phyloP scores from a whole-genome alignment of 1,284 basidiomycete genomes.

The Athelia psychrophila region DNA sequence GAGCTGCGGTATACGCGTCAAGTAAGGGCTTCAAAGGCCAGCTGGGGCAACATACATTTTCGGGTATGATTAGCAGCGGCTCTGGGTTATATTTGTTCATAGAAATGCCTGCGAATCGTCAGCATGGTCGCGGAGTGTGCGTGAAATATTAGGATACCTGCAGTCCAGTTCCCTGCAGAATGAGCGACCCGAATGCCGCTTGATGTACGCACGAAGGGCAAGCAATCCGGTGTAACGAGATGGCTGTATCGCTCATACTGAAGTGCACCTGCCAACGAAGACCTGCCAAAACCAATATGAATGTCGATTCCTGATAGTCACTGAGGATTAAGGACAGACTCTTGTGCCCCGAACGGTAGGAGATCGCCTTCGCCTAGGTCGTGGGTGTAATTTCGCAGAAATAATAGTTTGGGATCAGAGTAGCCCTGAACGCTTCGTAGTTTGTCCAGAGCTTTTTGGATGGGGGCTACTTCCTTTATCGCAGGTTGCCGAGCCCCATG shows the following conservation, averaged over 20 bases:
- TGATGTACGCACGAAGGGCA: slow-evolving; percentile 70
- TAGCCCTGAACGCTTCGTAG: slow-evolving; percentile 43
- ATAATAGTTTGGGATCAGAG: slow-evolving; percentile 49
- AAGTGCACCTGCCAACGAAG: slow-evolving; percentile 44
- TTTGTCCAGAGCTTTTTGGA: slow-evolving; percentile 51
- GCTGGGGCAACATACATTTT: slow-evolving; percentile 21
- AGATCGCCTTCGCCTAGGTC: slow-evolving; percentile 57
- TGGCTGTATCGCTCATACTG: slow-evolving; percentile 50
- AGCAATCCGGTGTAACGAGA: slow-evolving; percentile 38
- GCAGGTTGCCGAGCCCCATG: slow-evolving; percentile 86
- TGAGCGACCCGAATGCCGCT: slow-evolving; percentile 60
- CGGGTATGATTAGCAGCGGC: slow-evolving; percentile 53
- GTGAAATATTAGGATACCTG: slow-evolving; percentile 37
- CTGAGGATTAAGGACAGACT: slow-evolving; percentile 50
- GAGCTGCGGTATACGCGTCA: slow-evolving; percentile 25
- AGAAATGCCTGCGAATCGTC: slow-evolving; percentile 36
- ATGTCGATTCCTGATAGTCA: slow-evolving; percentile 2
- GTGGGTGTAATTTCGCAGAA: slow-evolving; percentile 60
- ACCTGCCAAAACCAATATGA: slow-evolving; percentile 32
- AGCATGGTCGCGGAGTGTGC: slow-evolving; percentile 45
- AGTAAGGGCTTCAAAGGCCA: too few species aligned
- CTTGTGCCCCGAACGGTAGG: slow-evolving; percentile 64
- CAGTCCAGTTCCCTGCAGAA: slow-evolving; percentile 70
- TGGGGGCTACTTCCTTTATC: slow-evolving; percentile 37
- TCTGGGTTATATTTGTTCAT: slow-evolving; percentile 40